A percentile compares a stretch with the other conserved stretches of the same genome.
These are phyloP conservation scores for Leonotis leonurus DNA, from an alignment of 257 asterid species.

Conservation along the genomic window DNA sequence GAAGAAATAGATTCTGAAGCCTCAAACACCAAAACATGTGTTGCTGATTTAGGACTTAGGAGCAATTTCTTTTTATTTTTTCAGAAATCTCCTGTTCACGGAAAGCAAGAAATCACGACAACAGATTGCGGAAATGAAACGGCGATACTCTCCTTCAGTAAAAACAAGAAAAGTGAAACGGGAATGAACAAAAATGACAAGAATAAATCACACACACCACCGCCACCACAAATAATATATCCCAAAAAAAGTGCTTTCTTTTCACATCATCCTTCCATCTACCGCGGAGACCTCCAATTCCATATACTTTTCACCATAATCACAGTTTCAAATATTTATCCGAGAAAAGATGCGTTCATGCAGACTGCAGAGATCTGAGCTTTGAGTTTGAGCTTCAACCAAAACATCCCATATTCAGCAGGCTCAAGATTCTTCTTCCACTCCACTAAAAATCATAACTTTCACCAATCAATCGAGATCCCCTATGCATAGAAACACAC, in stretches of 20 bases:
- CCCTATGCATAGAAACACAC: constrained; percentile 13
- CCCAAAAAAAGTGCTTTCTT: neutral
- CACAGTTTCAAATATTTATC: neutral
- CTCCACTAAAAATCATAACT: neutral
- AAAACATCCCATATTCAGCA: constrained; percentile 12
- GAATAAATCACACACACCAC: constrained; percentile 10
- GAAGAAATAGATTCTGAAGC: constrained; percentile 3
- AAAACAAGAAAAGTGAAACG: constrained; percentile 18
- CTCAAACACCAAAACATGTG: constrained; percentile 22
- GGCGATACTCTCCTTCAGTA: constrained; percentile 15
- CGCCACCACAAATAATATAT: constrained; percentile 2
- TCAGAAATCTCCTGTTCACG: neutral
- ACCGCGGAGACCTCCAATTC: constrained; percentile 32
- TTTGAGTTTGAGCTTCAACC: constrained; percentile 9
- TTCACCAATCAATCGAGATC: constrained; percentile 11
- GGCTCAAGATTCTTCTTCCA: neutral
- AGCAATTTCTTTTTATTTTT: neutral
- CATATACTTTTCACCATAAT: constrained; percentile 23
- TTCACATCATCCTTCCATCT: constrained; percentile 21
- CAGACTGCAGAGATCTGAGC: constrained; percentile 23
- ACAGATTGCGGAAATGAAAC: constrained; percentile 15
- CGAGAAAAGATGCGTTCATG: neutral
- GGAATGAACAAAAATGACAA: neutral
- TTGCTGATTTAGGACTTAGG: constrained; percentile 13
- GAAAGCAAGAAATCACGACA: constrained; percentile 31